These are phyloP conservation scores for Ampelomyces quisqualis DNA, from an alignment of 2,329 filamentous ascomycete species.

Conservation along the genomic window DNA sequence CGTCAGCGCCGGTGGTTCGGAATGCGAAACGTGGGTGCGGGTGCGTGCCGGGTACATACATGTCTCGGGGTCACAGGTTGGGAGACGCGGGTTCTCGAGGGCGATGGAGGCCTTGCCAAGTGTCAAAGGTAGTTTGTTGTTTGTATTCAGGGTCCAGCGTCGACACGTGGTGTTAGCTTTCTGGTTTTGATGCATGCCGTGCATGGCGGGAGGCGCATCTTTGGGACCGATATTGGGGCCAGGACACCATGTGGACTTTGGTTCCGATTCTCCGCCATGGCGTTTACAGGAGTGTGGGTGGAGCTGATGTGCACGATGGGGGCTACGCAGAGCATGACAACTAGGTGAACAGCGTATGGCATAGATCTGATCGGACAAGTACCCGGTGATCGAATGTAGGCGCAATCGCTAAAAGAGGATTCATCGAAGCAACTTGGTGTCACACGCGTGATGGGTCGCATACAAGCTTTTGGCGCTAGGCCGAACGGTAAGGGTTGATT, in stretches of 20 bases:
- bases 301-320: no score
- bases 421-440: neutral
- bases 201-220: neutral
- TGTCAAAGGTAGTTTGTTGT: neutral
- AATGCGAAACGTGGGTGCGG: slow-evolving; percentile 2
- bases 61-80: no score
- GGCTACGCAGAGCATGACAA: no score
- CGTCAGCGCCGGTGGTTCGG: neutral
- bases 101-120: no score
- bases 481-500: no score
- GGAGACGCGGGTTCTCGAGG: no score
- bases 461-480: no score
- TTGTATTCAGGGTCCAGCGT: slow-evolving; percentile 1
- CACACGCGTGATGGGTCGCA: slow-evolving; percentile 1
- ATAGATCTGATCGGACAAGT: neutral
- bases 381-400: neutral
- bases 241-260: neutral
- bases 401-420: neutral
- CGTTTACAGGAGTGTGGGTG: neutral
- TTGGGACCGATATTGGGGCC: neutral
- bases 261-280: neutral
- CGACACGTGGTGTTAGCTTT: slow-evolving; percentile 1
- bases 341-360: neutral
- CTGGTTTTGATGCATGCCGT: neutral
- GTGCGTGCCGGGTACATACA: slow-evolving; percentile 1